phyloP scores from a whole-genome alignment of 768 basidiomycete genomes.

The Atractiella rhizophila region DNA sequence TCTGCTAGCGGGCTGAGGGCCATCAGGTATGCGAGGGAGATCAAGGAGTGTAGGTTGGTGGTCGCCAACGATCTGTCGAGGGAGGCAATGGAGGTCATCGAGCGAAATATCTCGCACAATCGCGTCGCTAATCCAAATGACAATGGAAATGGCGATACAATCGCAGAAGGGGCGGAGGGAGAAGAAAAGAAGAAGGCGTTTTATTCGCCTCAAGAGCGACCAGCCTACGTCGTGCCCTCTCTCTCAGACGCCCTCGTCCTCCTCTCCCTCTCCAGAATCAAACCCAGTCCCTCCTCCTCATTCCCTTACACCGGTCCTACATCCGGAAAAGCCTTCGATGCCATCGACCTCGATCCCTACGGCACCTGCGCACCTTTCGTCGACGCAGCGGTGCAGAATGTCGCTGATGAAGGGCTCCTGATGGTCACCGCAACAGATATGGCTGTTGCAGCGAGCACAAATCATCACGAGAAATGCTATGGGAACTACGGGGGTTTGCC shows the following conservation, averaged over 20 bases:
- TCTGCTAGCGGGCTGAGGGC: slow-evolving; percentile 87
- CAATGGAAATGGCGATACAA: too few species aligned
- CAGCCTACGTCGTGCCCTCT: too few species aligned
- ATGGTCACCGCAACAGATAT: slow-evolving; percentile 94
- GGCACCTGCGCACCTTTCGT: slow-evolving; percentile 93
- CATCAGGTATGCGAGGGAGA: slow-evolving; percentile 92
- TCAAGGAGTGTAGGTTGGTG: slow-evolving; percentile 65
- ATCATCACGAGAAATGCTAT: slow-evolving; percentile 94
- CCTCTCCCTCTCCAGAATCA: too few species aligned
- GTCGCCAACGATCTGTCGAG: slow-evolving; percentile 83
- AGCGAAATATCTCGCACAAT: slow-evolving; percentile 59
- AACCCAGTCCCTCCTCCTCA: too few species aligned
- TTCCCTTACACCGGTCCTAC: slow-evolving; percentile 69
- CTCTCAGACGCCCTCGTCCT: too few species aligned
- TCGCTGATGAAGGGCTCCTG: slow-evolving; percentile 74
- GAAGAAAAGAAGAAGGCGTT: too few species aligned
- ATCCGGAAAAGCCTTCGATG: slow-evolving; percentile 51
- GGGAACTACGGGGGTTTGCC: slow-evolving; percentile 85
- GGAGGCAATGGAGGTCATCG: slow-evolving; percentile 60
- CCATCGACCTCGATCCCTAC: slow-evolving; percentile 93
- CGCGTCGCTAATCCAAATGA: slow-evolving; percentile 32
- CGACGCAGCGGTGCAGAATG: slow-evolving; percentile 69
- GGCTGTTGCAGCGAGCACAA: slow-evolving; percentile 70
- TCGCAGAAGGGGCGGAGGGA: too few species aligned
- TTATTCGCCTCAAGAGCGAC: too few species aligned